Conservation (phyloP, 306 rosid species). For the Canavalia gladiata region DNA sequence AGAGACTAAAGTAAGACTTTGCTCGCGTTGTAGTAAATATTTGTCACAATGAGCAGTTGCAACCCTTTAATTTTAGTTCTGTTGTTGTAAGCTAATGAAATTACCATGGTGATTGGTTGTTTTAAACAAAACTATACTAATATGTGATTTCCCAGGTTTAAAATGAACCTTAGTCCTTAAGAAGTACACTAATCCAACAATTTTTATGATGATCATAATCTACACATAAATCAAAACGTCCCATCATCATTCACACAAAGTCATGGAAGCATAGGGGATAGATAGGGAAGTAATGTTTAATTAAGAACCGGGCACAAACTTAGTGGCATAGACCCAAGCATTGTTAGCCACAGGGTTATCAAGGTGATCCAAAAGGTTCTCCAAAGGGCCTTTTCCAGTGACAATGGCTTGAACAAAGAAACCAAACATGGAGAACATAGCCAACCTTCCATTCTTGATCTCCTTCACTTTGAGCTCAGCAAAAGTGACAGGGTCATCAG, state of each 20-base stretch:
- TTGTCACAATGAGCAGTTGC: too few species aligned
- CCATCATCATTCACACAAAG: constrained; percentile 36
- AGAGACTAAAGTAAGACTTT: too few species aligned
- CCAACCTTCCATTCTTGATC: constrained; percentile 85
- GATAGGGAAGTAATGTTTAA: background rate
- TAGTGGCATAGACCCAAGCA: constrained; percentile 96
- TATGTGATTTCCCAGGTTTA: background rate
- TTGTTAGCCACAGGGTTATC: constrained; percentile 95
- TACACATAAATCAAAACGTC: constrained; percentile 31
- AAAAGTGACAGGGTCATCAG: constrained; percentile 84
- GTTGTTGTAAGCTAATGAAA: background rate
- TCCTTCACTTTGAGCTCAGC: constrained; percentile 95
- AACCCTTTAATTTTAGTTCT: background rate
- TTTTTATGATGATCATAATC: constrained; percentile 25
- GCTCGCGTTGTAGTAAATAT: too few species aligned
- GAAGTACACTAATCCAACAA: constrained; percentile 41
- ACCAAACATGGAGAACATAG: constrained; percentile 97
- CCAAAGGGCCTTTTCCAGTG: constrained; percentile 91
- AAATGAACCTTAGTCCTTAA: constrained; percentile 38
- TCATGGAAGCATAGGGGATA: too few species aligned
- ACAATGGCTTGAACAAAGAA: constrained; percentile 98
- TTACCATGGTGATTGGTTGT: background rate
- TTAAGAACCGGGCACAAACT: constrained; percentile 86
- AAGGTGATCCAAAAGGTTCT: constrained; percentile 87
- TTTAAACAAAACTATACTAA: constrained; percentile 7